Evolutionary conservation across 148 eudicot genomes (phyloP), one percentile per base, ranked within the genome.

Genomic region (Chenopodium formosanum): DNA sequence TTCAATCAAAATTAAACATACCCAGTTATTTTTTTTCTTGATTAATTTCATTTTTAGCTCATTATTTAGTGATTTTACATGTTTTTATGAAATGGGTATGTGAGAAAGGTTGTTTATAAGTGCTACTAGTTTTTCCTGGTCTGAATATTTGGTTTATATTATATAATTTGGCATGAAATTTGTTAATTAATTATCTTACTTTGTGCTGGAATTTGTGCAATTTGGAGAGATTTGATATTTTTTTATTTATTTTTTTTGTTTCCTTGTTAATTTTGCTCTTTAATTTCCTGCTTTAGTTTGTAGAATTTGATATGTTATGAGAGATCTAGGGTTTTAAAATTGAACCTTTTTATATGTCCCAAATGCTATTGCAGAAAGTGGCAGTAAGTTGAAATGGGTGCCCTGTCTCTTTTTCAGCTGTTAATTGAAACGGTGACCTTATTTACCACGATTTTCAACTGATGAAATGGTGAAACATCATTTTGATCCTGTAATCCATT

Each of bases 251-350:
- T 32, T 10, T 20, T 12, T 7, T 47, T 12, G 17, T 56, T 17
- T 12, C 46, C 16, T 6, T 66, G 52, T n/a, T 65, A 1, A 46
- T 10, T 20, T 70, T 37, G 56, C n/a, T 4, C 25, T 7, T 34
- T 46, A 12, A 20, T 11, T 25, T 78, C 73, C 11, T 22, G 31
- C 29, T 32, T 62, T 70, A 1, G 9, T 25, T 63, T 60, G 73
- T n/a, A 40, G 23, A 58, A 23, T 22, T 83, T 73, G 31, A 25
- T 67, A 2, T 67, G n/a, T 66, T 66, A 79, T 27, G 58, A 79
- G 79, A 52, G 32, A 74, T 75, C 11, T 44, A 66, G 75, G 75
- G 79, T 23, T 44, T 32, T 16, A 14, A 12, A n/a, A 75, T 3
- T 73, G 78, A 65, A 52, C 27, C 64, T 58, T 31, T 17, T 22